Conservation (phyloP, 2,329 filamentous ascomycete genomes). For the Penicillium griseofulvum region DNA sequence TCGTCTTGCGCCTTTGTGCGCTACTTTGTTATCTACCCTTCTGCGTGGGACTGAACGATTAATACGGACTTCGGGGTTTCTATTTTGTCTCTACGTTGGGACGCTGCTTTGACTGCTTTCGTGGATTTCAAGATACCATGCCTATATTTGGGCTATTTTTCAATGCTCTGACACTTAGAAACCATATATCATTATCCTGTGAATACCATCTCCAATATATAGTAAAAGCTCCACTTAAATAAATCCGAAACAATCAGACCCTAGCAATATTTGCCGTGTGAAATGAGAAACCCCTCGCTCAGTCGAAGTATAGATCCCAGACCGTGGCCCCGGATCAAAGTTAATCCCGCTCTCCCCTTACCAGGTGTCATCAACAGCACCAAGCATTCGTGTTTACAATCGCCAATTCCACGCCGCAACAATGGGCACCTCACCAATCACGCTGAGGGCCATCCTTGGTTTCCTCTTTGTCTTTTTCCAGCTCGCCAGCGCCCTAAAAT, state of each 20-base stretch:
- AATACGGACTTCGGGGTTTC: constrained; percentile 15
- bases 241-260: not conserved
- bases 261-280: not conserved
- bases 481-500: constrained; percentile 71
- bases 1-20: constrained; percentile 7
- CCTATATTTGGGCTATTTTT: constrained; percentile 18
- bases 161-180: constrained; percentile 11
- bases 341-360: constrained; percentile 31
- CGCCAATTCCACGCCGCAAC: constrained; percentile 24
- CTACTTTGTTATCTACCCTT: constrained; percentile 6
- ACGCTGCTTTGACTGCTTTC: constrained; percentile 11
- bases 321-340: constrained; percentile 28
- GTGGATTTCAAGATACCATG: constrained; percentile 27
- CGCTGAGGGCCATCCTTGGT: constrained; percentile 31
- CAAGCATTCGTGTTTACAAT: constrained; percentile 24
- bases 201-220: not conserved
- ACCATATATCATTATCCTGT: constrained; percentile 6
- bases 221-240: not conserved
- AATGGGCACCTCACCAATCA: constrained; percentile 33
- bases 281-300: not conserved
- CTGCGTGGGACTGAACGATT: constrained; percentile 13
- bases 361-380: constrained; percentile 38
- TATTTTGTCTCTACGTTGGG: constrained; percentile 10
- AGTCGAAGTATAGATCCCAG: not conserved
- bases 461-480: constrained; percentile 38